A percentile compares a stretch with the other conserved stretches of the same genome.
phyloP scores from a whole-genome alignment of 306 rosid genomes.

The Inga leiocalycina region DNA sequence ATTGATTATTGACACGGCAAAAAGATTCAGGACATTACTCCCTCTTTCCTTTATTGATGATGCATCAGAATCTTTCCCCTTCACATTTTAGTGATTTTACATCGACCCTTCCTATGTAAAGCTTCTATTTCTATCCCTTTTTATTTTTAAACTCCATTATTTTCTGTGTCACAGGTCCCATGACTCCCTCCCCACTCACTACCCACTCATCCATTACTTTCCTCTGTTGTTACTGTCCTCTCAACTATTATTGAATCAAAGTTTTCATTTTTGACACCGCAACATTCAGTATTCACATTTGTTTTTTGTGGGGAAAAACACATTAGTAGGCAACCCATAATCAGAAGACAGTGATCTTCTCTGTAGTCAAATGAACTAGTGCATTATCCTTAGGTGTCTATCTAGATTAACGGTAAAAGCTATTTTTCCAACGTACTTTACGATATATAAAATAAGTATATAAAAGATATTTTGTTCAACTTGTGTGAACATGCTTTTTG shows the following conservation, averaged over 20 bases:
- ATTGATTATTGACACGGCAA: neutral
- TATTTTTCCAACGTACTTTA: too few species aligned
- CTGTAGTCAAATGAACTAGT: slow-evolving; percentile 34
- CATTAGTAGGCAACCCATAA: slow-evolving; percentile 46
- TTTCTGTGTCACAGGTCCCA: neutral
- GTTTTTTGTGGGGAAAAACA: neutral
- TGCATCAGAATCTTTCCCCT: neutral
- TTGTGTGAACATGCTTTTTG: too few species aligned
- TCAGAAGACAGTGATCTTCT: slow-evolving; percentile 63
- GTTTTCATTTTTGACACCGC: neutral
- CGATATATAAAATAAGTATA: too few species aligned
- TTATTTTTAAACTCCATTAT: neutral
- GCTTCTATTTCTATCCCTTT: too few species aligned
- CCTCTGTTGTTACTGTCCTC: neutral
- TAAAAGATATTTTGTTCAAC: too few species aligned
- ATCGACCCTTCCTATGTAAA: neutral
- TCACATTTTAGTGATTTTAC: neutral
- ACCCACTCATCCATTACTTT: neutral
- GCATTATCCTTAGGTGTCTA: neutral
- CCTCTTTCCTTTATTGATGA: neutral
- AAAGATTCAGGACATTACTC: neutral
- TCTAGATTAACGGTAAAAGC: too few species aligned
- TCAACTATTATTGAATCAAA: neutral
- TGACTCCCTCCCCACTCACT: neutral
- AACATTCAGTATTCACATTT: neutral